A percentile compares a stretch with the other conserved stretches of the same genome.
Conservation (phyloP, 2,329 filamentous ascomycete genomes). For the Colletotrichum tamarilloi region DNA sequence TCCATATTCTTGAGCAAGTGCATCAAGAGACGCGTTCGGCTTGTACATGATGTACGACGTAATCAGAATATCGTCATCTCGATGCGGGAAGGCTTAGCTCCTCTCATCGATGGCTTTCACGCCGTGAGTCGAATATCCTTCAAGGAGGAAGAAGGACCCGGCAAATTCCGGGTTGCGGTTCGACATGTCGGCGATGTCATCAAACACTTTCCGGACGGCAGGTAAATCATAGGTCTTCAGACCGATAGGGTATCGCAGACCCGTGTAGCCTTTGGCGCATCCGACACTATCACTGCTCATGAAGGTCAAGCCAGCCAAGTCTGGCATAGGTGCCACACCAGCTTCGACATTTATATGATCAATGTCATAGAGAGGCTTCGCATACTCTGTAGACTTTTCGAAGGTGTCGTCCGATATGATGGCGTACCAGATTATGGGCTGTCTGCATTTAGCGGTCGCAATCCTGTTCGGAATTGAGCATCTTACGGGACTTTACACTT, state of each 20-base stretch:
- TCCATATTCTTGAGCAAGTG: slow-evolving; percentile 45
- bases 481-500: slow-evolving; percentile 40
- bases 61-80: slow-evolving; percentile 48
- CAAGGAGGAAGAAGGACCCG: slow-evolving; percentile 36
- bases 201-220: slow-evolving; percentile 42
- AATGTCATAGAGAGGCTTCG: slow-evolving; percentile 53
- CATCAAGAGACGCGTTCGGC: slow-evolving; percentile 40
- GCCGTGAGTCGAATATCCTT: slow-evolving; percentile 42
- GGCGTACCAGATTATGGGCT: slow-evolving; percentile 53
- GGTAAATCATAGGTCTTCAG: slow-evolving; percentile 48
- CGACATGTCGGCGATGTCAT: slow-evolving; percentile 46
- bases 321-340: slow-evolving; percentile 50
- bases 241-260: slow-evolving; percentile 56
- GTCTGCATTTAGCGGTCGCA: background rate
- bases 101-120: slow-evolving; percentile 46
- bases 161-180: slow-evolving; percentile 46
- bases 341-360: slow-evolving; percentile 46
- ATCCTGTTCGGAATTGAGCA: background rate
- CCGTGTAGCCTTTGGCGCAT: slow-evolving; percentile 54
- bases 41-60: slow-evolving; percentile 42
- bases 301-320: slow-evolving; percentile 53
- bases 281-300: slow-evolving; percentile 48
- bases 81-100: slow-evolving; percentile 51
- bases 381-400: slow-evolving; percentile 49
- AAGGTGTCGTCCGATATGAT: slow-evolving; percentile 52